Conservation (phyloP, 2,329 filamentous ascomycete species). For the Lachnellula suecica region DNA sequence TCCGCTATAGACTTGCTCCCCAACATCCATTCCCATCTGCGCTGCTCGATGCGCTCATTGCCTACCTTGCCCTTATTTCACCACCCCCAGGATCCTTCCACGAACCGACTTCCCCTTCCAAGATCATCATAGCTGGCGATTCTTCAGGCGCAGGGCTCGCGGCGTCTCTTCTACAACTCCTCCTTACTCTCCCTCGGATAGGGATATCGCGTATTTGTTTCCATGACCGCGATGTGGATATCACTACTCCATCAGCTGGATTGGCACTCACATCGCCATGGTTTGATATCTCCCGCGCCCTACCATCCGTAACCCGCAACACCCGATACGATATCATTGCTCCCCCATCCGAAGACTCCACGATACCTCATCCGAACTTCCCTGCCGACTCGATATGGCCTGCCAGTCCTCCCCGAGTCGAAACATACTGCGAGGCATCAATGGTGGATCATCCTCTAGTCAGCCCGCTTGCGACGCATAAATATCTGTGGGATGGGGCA, state of each 20-base stretch:
- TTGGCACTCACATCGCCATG: neutral
- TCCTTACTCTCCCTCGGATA: neutral
- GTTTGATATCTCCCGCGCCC: neutral
- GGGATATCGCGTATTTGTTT: neutral
- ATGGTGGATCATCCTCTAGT: conserved; percentile 1
- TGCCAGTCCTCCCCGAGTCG: neutral
- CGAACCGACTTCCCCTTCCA: neutral
- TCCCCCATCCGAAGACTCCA: neutral
- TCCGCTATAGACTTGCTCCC: neutral
- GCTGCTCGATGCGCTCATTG: conserved; percentile 1
- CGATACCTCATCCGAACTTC: neutral
- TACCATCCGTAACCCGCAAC: conserved; percentile 1
- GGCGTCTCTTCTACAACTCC: neutral
- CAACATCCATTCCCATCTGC: conserved; percentile 3
- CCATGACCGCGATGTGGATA: neutral
- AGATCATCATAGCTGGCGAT: conserved; percentile 2
- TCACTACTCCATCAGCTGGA: neutral
- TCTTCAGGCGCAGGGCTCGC: neutral
- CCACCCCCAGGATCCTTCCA: conserved; percentile 4
- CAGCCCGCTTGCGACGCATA: neutral
- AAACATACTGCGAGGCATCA: neutral
- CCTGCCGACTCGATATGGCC: conserved; percentile 2
- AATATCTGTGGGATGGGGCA: conserved; percentile 2
- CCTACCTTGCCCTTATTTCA: neutral
- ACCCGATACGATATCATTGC: neutral